These are phyloP conservation scores for Chaetothyriales sp. DNA, from an alignment of 2,329 filamentous ascomycete genomes.

Conservation along the genomic window DNA sequence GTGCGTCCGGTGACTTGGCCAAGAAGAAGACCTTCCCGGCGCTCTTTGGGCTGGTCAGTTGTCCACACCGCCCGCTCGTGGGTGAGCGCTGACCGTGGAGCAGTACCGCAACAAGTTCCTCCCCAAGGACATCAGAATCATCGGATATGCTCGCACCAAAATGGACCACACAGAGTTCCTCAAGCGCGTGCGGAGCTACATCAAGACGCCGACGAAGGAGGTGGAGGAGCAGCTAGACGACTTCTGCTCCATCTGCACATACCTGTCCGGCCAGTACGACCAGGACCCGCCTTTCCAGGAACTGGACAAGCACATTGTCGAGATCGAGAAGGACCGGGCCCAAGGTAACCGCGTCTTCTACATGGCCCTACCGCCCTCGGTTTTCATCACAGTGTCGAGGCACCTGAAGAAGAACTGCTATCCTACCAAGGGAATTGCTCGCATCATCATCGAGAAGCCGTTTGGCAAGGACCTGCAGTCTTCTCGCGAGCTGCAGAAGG, in stretches of 20 bases:
- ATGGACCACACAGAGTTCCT: conserved; percentile 97
- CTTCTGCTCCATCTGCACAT: conserved; percentile 78
- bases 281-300: conserved; percentile 84
- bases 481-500: conserved; percentile 87
- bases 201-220: conserved; percentile 97
- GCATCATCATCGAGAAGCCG: conserved; percentile 97
- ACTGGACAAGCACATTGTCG: conserved; percentile 72
- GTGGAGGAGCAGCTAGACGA: conserved; percentile 88
- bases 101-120: conserved; percentile 99
- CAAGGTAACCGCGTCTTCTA: conserved; percentile 94
- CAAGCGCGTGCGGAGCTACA: conserved; percentile 88
- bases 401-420: conserved; percentile 97
- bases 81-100: conserved; percentile 17
- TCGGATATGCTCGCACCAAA: conserved; percentile 98
- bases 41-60: conserved; percentile 86
- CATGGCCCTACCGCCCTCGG: conserved; percentile 95
- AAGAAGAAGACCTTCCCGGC: conserved; percentile 99
- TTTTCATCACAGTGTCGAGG: conserved; percentile 95
- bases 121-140: conserved; percentile 84
- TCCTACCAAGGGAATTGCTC: conserved; percentile 74
- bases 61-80: conserved; percentile 4
- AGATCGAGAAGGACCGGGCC: conserved; percentile 66
- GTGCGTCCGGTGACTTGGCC: conserved; percentile 90
- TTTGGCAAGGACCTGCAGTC: conserved; percentile 94
- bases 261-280: conserved; percentile 95